A percentile compares a stretch with the other conserved stretches of the same genome.
Evolutionary conservation across 2,329 filamentous ascomycete genomes (phyloP).

Genomic region (Neonectria punicea): DNA sequence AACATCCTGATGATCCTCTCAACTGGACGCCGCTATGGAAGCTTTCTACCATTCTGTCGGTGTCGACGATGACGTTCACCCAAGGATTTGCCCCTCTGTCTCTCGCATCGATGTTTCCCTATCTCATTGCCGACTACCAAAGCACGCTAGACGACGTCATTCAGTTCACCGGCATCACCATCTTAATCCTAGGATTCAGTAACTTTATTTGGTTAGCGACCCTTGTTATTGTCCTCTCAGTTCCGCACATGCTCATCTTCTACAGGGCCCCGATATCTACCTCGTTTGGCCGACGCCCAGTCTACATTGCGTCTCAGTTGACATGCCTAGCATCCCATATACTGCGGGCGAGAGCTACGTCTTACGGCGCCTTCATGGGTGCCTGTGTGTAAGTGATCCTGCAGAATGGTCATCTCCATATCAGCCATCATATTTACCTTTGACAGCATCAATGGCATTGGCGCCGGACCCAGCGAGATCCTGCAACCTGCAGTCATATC

Average conservation of each 20-base stretch:
- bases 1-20: slow-evolving; percentile 8
- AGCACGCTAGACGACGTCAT: slow-evolving; percentile 9
- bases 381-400: slow-evolving; percentile 4
- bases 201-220: slow-evolving; percentile 20
- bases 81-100: slow-evolving; percentile 11
- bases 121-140: slow-evolving; percentile 12
- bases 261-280: slow-evolving; percentile 10
- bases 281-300: slow-evolving; percentile 13
- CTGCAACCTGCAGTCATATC: slow-evolving; percentile 1
- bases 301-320: slow-evolving; percentile 14
- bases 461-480: neutral
- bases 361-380: slow-evolving; percentile 20
- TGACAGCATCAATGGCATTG: neutral
- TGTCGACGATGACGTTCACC: slow-evolving; percentile 11
- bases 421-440: neutral
- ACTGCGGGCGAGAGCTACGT: slow-evolving; percentile 13
- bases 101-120: slow-evolving; percentile 7
- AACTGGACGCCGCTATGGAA: slow-evolving; percentile 9
- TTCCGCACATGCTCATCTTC: neutral
- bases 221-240: too few species aligned
- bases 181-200: slow-evolving; percentile 22
- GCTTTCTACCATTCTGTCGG: slow-evolving; percentile 4
- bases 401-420: too few species aligned
- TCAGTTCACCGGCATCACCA: slow-evolving; percentile 20
- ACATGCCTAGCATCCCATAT: slow-evolving; percentile 19